Evolutionary conservation across 1,284 basidiomycete genomes (phyloP), one percentile per base, ranked within the genome.

Genomic region (Trametes hirsuta): DNA sequence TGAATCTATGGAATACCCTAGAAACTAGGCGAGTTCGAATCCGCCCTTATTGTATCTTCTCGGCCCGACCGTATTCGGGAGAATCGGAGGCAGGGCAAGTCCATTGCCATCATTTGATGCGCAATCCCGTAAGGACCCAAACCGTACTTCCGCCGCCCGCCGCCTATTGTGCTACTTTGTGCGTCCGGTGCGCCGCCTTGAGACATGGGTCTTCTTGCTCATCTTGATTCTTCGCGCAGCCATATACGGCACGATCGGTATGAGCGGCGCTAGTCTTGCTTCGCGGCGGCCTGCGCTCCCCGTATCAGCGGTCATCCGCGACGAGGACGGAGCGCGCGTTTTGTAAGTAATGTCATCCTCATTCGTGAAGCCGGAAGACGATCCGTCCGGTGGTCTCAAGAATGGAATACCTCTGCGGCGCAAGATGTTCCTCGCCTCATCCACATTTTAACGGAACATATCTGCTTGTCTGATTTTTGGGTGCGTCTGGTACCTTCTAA

Each of bases 301-400:
- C 59, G 59, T 50, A 44, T 55, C 49, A 45, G 59, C 45, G 45
- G 49, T 6, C 44, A 22, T 40, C 15, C 18, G 47, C 53, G 58
- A 59, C 47, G 47, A 42, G 39, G 10, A 21, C 60, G 60, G 55
- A 62, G 53, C 55, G 60, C 55, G 42, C 55, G 14, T 21, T 30
- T 30, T 30, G 30, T 2, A 9, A 3, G 30, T 2, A 9, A 3
- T 24, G 15, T 18, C 21, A 39, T 30, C 49, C 49, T 30, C 25
- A 36, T 14, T 50, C 22, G 55, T 30, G 30, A 30, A 30, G 30
- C 30, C 30, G 30, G 30, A 30, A 30, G 30, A 30, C 30, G 30
- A 30, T 30, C 30, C 8, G 30, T 8, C 8, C 30, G 30, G 30
- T 30, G 30, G 30, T 30, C 30, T 30, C 8, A 30, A 8, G 30